Conservation (phyloP, 2,329 filamentous ascomycete genomes). For the Helminthosporium solani region DNA sequence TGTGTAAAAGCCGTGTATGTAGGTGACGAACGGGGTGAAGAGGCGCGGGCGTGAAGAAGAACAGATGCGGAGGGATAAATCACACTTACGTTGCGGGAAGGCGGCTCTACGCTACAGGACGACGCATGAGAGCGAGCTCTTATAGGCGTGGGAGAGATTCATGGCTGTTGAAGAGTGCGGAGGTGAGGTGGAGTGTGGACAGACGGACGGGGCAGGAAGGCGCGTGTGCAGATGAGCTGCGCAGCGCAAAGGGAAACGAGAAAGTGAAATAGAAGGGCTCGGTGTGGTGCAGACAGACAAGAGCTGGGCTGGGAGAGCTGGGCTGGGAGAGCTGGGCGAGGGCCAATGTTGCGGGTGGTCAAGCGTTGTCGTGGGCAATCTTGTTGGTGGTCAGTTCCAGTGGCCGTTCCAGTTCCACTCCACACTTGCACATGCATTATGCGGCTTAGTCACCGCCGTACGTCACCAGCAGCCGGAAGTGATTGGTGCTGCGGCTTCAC, state of each 20-base stretch:
- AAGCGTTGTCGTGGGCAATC: not conserved
- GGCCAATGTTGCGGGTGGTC: not conserved
- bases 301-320: no score
- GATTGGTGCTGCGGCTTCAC: no score
- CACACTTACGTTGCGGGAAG: constrained; percentile 19
- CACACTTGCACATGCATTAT: not conserved
- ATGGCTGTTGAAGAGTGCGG: constrained; percentile 11
- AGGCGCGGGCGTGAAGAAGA: no score
- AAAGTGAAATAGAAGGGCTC: not conserved
- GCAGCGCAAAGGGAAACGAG: no score
- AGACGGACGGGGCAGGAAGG: not conserved
- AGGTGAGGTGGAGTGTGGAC: not conserved
- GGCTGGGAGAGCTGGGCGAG: not conserved
- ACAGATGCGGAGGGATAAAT: not conserved
- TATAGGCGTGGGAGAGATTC: constrained; percentile 14
- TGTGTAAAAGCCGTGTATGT: no score
- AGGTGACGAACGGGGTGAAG: no score
- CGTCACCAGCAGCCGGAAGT: no score
- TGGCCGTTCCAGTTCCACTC: not conserved
- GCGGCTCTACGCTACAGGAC: constrained; percentile 18
- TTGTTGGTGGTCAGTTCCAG: not conserved
- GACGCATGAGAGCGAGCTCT: constrained; percentile 13
- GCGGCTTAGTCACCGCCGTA: constrained; percentile 2
- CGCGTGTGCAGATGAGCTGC: not conserved
- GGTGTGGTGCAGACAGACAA: not conserved